Percentiles rank a stretch among this genome's conserved stretches.
Conservation (phyloP, 768 basidiomycete genomes). For the Cantharellus anzutake region DNA sequence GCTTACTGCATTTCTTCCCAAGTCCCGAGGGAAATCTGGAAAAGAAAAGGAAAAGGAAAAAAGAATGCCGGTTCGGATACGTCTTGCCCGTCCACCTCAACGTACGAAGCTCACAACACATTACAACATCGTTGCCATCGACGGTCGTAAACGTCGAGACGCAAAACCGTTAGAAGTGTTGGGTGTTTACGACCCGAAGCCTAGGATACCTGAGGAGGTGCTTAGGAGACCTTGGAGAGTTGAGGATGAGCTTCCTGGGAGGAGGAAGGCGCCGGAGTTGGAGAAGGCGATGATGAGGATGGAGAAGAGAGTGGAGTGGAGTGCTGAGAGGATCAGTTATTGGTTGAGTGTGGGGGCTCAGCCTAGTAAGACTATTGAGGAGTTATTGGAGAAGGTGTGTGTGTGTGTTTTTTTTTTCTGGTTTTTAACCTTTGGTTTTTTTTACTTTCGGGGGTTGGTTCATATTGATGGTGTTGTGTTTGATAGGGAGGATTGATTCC, state of each 20-base stretch:
- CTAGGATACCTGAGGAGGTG: constrained; percentile 24
- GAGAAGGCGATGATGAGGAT: constrained; percentile 5
- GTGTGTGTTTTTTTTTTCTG: neutral
- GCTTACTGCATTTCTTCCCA: too few species aligned
- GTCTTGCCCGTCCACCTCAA: constrained; percentile 8
- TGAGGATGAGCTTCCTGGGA: constrained; percentile 1
- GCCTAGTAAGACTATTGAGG: constrained; percentile 61
- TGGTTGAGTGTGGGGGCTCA: constrained; percentile 77
- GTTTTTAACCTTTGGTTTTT: neutral
- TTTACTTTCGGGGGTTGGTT: neutral
- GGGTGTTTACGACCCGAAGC: constrained; percentile 57
- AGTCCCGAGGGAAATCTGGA: too few species aligned
- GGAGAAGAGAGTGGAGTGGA: constrained; percentile 70
- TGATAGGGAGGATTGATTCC: too few species aligned
- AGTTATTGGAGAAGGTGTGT: constrained; percentile 59
- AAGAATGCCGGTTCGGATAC: constrained; percentile 7
- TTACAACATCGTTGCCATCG: constrained; percentile 73
- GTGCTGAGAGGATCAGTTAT: constrained; percentile 71
- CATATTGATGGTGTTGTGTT: neutral
- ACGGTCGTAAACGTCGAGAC: constrained; percentile 50
- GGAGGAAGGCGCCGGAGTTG: neutral
- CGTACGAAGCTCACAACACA: constrained; percentile 7
- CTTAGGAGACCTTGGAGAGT: constrained; percentile 8
- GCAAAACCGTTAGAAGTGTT: constrained; percentile 76
- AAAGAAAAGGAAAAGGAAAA: too few species aligned